phyloP scores from a whole-genome alignment of 805 yeast genomes.

The Saccharomycopsis synnaedendra region DNA sequence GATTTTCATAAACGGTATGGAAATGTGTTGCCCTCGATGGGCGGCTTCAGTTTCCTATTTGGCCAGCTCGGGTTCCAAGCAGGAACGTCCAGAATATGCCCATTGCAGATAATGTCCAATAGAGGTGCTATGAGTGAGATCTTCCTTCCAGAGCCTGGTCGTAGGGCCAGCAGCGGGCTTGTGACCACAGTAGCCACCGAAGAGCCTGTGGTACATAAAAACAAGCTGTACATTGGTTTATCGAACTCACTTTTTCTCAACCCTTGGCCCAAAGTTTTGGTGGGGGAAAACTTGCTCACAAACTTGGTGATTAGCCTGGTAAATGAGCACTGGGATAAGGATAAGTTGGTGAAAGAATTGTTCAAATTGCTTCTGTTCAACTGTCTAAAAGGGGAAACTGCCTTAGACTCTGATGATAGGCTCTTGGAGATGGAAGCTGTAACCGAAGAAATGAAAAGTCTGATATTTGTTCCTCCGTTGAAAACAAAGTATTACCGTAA shows the following conservation, averaged over 20 bases:
- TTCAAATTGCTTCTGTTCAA: constrained; percentile 45
- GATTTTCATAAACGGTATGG: constrained; percentile 19
- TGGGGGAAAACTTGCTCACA: constrained; percentile 39
- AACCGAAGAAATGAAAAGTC: constrained; percentile 36
- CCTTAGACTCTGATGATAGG: not conserved
- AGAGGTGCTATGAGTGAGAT: constrained; percentile 24
- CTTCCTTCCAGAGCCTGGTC: not conserved
- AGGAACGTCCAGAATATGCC: constrained; percentile 18
- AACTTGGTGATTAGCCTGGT: constrained; percentile 21
- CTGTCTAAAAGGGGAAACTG: constrained; percentile 18
- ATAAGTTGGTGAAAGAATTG: constrained; percentile 34
- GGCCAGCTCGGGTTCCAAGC: constrained; percentile 31
- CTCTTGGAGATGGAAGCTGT: constrained; percentile 18
- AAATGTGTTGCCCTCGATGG: constrained; percentile 29
- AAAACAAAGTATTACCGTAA: constrained; percentile 21
- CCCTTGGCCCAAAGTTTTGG: constrained; percentile 66
- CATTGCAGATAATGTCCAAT: constrained; percentile 38
- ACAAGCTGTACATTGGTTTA: constrained; percentile 31
- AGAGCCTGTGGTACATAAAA: constrained; percentile 9
- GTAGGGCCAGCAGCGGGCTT: not conserved
- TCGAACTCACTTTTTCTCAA: constrained; percentile 56
- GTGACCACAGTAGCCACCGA: not conserved
- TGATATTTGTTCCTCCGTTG: constrained; percentile 68
- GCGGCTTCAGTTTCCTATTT: constrained; percentile 54
- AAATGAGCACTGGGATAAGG: constrained; percentile 18